A percentile compares a stretch with the other conserved stretches of the same genome.
phyloP scores from a whole-genome alignment of 768 basidiomycete species.

The Podaxis sp. region DNA sequence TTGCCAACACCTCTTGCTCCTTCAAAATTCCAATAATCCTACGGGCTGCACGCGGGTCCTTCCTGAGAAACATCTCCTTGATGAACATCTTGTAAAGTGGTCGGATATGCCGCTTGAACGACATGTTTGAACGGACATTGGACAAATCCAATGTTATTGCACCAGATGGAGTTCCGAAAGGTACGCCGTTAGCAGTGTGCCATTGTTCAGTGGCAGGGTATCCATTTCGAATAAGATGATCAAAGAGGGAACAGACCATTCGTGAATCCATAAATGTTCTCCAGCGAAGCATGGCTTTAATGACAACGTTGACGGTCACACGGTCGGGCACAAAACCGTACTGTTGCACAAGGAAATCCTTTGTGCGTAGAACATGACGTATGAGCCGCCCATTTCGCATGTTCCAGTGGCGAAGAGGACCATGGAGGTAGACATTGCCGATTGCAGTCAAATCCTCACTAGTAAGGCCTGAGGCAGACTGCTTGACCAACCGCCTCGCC shows the following conservation, averaged over 20 bases:
- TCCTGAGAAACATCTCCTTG: slow-evolving; percentile 54
- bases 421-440: slow-evolving; percentile 59
- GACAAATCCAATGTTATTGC: slow-evolving; percentile 29
- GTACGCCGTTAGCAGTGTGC: slow-evolving; percentile 30
- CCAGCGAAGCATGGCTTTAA: slow-evolving; percentile 61
- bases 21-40: slow-evolving; percentile 55
- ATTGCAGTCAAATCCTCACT: slow-evolving; percentile 35
- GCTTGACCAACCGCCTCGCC: slow-evolving; percentile 41
- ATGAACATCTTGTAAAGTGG: slow-evolving; percentile 77
- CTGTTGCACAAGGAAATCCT: slow-evolving; percentile 39
- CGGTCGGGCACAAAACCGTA: slow-evolving; percentile 61
- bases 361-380: slow-evolving; percentile 37
- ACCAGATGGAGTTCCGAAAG: slow-evolving; percentile 40
- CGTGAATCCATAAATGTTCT: slow-evolving; percentile 35
- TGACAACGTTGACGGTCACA: slow-evolving; percentile 66
- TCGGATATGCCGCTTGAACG: slow-evolving; percentile 56
- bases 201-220: slow-evolving; percentile 45
- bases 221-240: slow-evolving; percentile 57
- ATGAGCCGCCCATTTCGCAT: slow-evolving; percentile 44
- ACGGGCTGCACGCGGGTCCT: slow-evolving; percentile 53
- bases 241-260: slow-evolving; percentile 57
- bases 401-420: slow-evolving; percentile 28
- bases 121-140: slow-evolving; percentile 39
- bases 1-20: slow-evolving; percentile 32
- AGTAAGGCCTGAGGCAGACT: slow-evolving; percentile 24